Evolutionary conservation across 169 alveolate species (phyloP), one percentile per base, ranked within the genome.

Genomic region (Eimeria zaria): DNA sequence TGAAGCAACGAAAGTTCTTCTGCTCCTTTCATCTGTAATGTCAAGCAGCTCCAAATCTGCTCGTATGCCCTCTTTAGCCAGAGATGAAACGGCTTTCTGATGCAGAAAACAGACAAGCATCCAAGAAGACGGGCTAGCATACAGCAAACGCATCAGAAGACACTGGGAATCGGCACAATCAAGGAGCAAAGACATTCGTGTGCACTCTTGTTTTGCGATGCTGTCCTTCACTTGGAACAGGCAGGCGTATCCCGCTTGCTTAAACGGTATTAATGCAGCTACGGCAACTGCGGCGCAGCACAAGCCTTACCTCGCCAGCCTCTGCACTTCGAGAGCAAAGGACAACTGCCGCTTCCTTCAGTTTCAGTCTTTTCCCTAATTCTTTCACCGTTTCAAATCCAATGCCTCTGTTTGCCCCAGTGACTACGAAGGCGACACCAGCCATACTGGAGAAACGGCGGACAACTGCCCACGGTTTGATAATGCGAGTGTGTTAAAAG

Each of bases 401-500:
- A 27, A 92, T 92, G 55, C 96, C 96, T 44, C 60, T 92, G 85
- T 92, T 92, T 30, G 84, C 91, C 30, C 96, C 96, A 11, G 96
- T 92, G 58, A 92, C 96, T 22, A 76, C 71, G 44, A 76, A 84
- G 18, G 83, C 85, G 53, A 67, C n/a, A 36, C 73, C n/a, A 20
- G 91, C 67, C 91, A 55, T 83, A 14, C 11, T 33, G 74, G 1
- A n/a, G 69, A 30, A 14, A 0, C n/a, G 81, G 55, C n/a, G 20
- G n/a, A 27, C 81, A 36, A 16, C 6, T 18, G 81, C 81, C 4
- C 3, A 16, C 16, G 48, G 81, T 71, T 71, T 71, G 81, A 36
- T 53, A 39, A 39, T 16, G 0, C 4, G 39, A 39, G 1, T 1
- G 8, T 39, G 30, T 36, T 16, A 14, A 71, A 39, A 71, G 0